Evolutionary conservation across 2,329 filamentous ascomycete genomes (phyloP), one percentile per base, ranked within the genome.

Genomic region (Diaporthe capsici): DNA sequence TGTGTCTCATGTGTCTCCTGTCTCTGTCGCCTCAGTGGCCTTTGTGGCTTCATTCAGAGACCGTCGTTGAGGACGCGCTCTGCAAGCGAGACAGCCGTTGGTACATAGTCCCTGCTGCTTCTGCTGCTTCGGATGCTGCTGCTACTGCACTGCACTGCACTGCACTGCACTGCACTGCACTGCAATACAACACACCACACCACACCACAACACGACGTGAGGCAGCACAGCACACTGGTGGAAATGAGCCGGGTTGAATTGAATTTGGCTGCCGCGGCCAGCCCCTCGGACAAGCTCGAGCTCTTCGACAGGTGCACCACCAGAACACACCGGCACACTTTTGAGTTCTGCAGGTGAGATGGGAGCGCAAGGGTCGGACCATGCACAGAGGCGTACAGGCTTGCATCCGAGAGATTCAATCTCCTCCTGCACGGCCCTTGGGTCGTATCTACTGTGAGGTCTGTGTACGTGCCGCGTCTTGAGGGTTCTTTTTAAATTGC

Each of bases 321-420:
- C 22, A 67, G 13, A 37, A 31, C 44, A 68, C 47, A 53, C 31
- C 47, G 63, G 65, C 65, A 70, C 65, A 55, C 49, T 55, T 70
- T 70, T 70, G 65, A 70, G 65, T 70, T 70, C 65, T 70, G 65
- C 65, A 70, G 65, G 65, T 55, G 65, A 55, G 49, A 70, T 70
- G 65, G 65, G 13, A 20, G 20, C 65, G 15, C 65, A 55, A 55
- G 65, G 65, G 65, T 55, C 49, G 47, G 65, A 53, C 65, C 65
- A 68, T 68, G 47, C 44, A 68, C 31, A 37, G 20, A 25, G 60
- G 25, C 47, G 44, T 49, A 53, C 49, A 39, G 25, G n/a, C 25
- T 44, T 28, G 65, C 65, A 68, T 42, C 47, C 31, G 65, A 53
- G 65, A 53, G 49, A 68, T 68, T 53, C 47, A 68, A 55, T 68